Evolutionary conservation across 2,329 filamentous ascomycete species (phyloP), one percentile per base, ranked within the genome.

Genomic region (Hypoxylon sp.): DNA sequence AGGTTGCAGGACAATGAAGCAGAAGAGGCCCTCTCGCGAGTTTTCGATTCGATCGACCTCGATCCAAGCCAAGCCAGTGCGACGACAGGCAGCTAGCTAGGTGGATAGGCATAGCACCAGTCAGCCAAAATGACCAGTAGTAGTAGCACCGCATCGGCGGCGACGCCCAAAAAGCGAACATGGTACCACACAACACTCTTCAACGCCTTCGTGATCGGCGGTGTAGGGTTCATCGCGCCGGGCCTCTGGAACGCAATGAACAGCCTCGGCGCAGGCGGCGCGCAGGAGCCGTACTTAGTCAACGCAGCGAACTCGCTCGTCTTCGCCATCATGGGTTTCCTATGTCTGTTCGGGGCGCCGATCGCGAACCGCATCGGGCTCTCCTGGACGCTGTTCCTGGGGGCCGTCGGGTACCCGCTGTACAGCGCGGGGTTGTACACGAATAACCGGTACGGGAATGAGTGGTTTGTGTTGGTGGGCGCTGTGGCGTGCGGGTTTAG

Each of bases 401-500:
- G 80, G 2, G 76, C 78, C 0, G 62, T 75, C 0, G 79, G 80
- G 0, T 81, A 79, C 46, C 76, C 75, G 6, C 51, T 81, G 2
- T 82, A 80, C 62, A 78, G 78, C 1, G 79, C 80, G 0, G 78
- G 77, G 0, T 67, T 82, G n/a, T 81, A 81, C 62, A 70, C 75
- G 11, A 81, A 81, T 63, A 81, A 85, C 72, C 78, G 82, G 3
- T 85, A 79, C 68, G 85, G 85, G 5, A 86, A 84, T 53, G 82
- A 80, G 13, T 94, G 91, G 91, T 83, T 93, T 5, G 85, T 91
- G 0, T 83, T 93, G 0, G 78, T 94, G 2, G 92, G 91, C 0
- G 90, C 90, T 0, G 90, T 90, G 0, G 81, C 91, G 0, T 93
- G 91, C 70, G 91, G 91, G 8, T 83, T 92, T 31, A 90, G 88